phyloP scores from a whole-genome alignment of 2,329 filamentous ascomycete genomes.

The Monosporascus sp. region DNA sequence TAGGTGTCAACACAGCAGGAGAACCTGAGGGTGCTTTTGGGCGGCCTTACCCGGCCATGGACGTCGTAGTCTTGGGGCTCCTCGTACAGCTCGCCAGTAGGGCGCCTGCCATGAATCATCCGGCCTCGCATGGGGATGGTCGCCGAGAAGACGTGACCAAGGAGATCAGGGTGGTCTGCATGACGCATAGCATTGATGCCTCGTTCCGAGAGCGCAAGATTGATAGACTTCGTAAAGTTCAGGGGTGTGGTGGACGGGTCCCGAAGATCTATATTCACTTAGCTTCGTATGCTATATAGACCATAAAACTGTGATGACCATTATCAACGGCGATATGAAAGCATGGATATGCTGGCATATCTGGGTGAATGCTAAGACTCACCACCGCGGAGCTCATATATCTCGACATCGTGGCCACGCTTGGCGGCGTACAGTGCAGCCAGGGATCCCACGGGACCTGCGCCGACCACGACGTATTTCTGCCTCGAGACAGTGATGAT shows the following conservation, averaged over 20 bases:
- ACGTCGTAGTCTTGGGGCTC: constrained; percentile 86
- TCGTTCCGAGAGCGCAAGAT: constrained; percentile 86
- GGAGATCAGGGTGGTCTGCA: constrained; percentile 59
- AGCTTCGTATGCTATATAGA: constrained; percentile 1
- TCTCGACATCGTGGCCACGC: constrained; percentile 81
- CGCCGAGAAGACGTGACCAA: constrained; percentile 67
- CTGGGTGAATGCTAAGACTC: constrained; percentile 29
- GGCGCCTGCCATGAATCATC: constrained; percentile 80
- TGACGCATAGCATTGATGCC: constrained; percentile 83
- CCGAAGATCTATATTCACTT: constrained; percentile 63
- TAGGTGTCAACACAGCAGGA: constrained; percentile 1
- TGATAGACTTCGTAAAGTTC: constrained; percentile 98
- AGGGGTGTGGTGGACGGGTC: constrained; percentile 76
- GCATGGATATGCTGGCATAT: constrained; percentile 3
- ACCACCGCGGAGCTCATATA: constrained; percentile 93
- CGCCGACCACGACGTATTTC: constrained; percentile 81
- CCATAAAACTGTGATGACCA: too few species aligned
- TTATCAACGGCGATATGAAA: too few species aligned
- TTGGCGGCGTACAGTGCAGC: constrained; percentile 89
- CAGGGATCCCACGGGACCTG: constrained; percentile 86
- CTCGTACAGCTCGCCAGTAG: constrained; percentile 63
- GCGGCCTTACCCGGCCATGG: constrained; percentile 64
- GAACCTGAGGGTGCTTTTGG: neutral
- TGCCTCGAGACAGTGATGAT: constrained; percentile 35
- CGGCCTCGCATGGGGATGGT: constrained; percentile 93